Percentiles rank a stretch among this genome's conserved stretches.
Evolutionary conservation across 768 basidiomycete species (phyloP).

Genomic region (Lactarius trivialis): DNA sequence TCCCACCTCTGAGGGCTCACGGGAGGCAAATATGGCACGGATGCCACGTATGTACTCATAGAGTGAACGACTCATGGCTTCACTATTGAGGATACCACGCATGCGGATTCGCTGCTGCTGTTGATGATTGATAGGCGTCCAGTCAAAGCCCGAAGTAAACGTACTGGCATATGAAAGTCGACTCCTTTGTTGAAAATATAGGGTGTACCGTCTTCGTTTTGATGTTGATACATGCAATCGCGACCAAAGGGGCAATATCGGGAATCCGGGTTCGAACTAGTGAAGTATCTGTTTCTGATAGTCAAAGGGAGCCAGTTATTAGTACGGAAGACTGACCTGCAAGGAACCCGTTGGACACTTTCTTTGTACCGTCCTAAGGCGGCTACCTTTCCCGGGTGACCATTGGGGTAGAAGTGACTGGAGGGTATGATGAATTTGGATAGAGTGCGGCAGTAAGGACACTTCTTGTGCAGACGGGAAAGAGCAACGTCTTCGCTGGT

Average conservation of each 20-base stretch:
- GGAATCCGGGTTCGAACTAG: conserved; percentile 39
- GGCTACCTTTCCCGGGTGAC: conserved; percentile 44
- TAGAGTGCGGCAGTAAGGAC: conserved; percentile 66
- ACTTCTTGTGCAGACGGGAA: conserved; percentile 63
- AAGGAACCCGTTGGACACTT: conserved; percentile 66
- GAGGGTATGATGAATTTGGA: conserved; percentile 72
- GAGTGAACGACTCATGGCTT: conserved; percentile 5
- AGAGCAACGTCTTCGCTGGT: conserved; percentile 45
- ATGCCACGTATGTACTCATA: not conserved
- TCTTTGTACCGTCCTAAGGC: conserved; percentile 55
- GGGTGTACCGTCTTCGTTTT: conserved; percentile 57
- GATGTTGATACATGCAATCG: conserved; percentile 78
- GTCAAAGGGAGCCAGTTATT: not conserved
- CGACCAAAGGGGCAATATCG: conserved; percentile 72
- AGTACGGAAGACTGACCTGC: conserved; percentile 44
- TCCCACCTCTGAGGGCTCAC: not conserved
- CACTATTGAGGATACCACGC: not conserved
- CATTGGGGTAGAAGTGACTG: conserved; percentile 55
- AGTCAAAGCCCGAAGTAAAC: conserved; percentile 11
- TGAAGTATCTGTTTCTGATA: conserved; percentile 48
- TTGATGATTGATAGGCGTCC: not conserved
- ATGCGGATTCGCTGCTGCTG: conserved; percentile 16
- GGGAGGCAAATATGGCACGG: not conserved
- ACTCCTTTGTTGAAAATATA: conserved; percentile 51
- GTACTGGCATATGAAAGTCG: conserved; percentile 47